These are phyloP conservation scores for Schrenkiella parvula DNA, from an alignment of 345 rosid genomes.

Conservation along the genomic window DNA sequence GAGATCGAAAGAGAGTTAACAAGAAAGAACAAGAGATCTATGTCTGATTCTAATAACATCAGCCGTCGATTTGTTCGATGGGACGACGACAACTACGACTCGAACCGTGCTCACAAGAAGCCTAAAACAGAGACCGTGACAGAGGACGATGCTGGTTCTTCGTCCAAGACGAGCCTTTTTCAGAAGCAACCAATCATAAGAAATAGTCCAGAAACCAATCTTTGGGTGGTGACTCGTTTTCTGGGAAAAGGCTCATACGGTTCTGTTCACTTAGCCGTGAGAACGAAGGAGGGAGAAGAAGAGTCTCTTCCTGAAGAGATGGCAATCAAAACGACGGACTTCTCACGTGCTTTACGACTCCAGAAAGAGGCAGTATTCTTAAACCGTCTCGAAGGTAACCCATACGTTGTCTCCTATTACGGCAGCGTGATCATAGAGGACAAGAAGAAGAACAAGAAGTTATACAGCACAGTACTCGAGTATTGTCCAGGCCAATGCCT, in stretches of 20 bases:
- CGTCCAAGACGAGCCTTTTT: not conserved
- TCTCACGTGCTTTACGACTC: not conserved
- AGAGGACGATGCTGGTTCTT: not conserved
- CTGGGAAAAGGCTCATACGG: constrained; percentile 5
- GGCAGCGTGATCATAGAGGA: not conserved
- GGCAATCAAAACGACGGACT: not conserved
- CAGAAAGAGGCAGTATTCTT: constrained; percentile 1
- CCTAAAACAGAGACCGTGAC: not conserved
- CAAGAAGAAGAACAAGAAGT: not conserved
- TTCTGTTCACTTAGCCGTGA: constrained; percentile 13
- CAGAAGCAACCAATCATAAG: no score
- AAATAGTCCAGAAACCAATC: not conserved
- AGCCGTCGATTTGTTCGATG: not conserved
- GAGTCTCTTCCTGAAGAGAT: constrained; percentile 8
- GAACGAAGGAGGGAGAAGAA: not conserved
- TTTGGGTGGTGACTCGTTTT: not conserved
- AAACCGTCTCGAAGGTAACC: not conserved
- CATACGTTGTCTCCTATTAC: constrained; percentile 6
- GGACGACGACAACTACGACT: not conserved
- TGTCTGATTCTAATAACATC: not conserved
- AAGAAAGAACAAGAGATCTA: no score
- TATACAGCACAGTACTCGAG: constrained; percentile 12
- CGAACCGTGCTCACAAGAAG: constrained; percentile 9
- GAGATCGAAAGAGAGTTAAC: no score
- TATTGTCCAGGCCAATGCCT: not conserved